Conservation (phyloP, 2,329 filamentous ascomycete species). For the Fusarium liriodendri region DNA sequence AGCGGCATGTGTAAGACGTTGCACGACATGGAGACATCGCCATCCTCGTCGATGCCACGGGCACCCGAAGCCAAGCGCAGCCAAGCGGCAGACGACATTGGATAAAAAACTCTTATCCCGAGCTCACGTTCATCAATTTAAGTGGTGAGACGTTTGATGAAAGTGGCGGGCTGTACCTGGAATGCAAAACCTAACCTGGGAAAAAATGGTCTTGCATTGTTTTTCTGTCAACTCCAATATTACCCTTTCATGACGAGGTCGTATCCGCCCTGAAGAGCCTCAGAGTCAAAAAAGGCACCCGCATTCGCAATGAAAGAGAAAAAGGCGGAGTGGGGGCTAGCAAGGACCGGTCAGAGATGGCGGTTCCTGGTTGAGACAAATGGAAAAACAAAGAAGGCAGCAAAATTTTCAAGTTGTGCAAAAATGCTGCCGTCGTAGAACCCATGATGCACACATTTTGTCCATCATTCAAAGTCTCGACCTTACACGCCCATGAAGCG, state of each 20-base stretch:
- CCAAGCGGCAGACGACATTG: slow-evolving; percentile 10
- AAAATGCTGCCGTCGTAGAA: slow-evolving; percentile 23
- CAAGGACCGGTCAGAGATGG: background rate
- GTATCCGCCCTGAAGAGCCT: slow-evolving; percentile 24
- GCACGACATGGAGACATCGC: slow-evolving; percentile 28
- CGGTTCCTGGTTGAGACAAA: slow-evolving; percentile 4
- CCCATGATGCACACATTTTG: slow-evolving; percentile 17
- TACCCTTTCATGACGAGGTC: slow-evolving; percentile 21
- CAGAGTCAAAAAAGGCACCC: slow-evolving; percentile 13
- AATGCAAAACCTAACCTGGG: slow-evolving; percentile 18
- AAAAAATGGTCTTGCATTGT: slow-evolving; percentile 10
- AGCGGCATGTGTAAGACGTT: slow-evolving; percentile 26
- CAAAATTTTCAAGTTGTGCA: slow-evolving; percentile 22
- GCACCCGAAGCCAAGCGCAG: slow-evolving; percentile 27
- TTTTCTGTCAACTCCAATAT: slow-evolving; percentile 14
- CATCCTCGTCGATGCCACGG: slow-evolving; percentile 26
- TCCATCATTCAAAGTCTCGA: background rate
- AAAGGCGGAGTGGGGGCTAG: background rate
- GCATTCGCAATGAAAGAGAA: background rate
- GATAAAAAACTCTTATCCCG: slow-evolving; percentile 6
- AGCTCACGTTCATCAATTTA: background rate
- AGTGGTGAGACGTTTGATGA: slow-evolving; percentile 24
- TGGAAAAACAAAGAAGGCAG: background rate
- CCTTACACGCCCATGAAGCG: background rate
- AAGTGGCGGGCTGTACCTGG: slow-evolving; percentile 24